These are phyloP conservation scores for Komagataella mondaviorum DNA, from an alignment of 805 yeast species.

Conservation along the genomic window DNA sequence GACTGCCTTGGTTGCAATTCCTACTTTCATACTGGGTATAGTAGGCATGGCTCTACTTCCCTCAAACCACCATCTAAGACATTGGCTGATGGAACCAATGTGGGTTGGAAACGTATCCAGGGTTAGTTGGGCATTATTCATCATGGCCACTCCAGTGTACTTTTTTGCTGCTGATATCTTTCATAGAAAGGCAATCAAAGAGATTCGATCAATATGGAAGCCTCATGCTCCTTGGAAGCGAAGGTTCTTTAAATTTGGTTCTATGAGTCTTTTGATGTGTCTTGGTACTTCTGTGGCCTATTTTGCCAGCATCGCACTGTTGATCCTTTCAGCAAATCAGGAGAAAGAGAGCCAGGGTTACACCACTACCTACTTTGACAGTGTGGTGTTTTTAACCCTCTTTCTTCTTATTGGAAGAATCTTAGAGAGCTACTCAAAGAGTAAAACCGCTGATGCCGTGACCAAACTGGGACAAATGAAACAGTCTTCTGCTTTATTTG, in stretches of 20 bases:
- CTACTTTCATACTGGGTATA: conserved; percentile 56
- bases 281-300: conserved; percentile 66
- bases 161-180: conserved; percentile 65
- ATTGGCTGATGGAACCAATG: conserved; percentile 46
- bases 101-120: conserved; percentile 52
- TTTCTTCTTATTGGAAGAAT: conserved; percentile 60
- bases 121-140: conserved; percentile 50
- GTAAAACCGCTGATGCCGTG: conserved; percentile 54
- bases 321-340: conserved; percentile 28
- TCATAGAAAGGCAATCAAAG: conserved; percentile 53
- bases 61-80: conserved; percentile 22
- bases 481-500: conserved; percentile 31
- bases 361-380: conserved; percentile 62
- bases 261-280: conserved; percentile 63
- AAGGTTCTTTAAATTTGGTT: conserved; percentile 56
- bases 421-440: conserved; percentile 53
- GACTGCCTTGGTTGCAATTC: conserved; percentile 39
- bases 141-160: conserved; percentile 60
- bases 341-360: conserved; percentile 21
- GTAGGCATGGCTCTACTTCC: conserved; percentile 55
- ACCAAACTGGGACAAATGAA: conserved; percentile 38
- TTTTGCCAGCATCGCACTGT: conserved; percentile 47
- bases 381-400: conserved; percentile 64
- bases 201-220: conserved; percentile 43
- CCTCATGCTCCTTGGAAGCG: conserved; percentile 38